phyloP scores from a whole-genome alignment of 2,329 filamentous ascomycete genomes.

The Eurotiales sp. region DNA sequence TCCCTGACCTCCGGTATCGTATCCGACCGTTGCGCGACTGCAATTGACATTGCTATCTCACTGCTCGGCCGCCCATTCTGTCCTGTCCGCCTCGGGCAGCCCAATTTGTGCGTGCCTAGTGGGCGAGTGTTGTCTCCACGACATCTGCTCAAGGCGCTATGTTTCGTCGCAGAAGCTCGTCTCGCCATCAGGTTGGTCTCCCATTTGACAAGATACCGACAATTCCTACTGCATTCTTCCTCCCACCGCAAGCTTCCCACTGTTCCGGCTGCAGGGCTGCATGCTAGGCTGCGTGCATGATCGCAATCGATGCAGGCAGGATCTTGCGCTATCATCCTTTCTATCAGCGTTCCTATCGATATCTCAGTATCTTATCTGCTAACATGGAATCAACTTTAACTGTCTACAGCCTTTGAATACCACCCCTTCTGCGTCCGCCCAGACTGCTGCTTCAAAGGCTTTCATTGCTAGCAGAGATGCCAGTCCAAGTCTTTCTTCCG shows the following conservation, averaged over 20 bases:
- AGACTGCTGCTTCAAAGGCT: slow-evolving; percentile 76
- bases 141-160: slow-evolving; percentile 12
- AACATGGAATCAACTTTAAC: slow-evolving; percentile 14
- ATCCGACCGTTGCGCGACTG: not conserved
- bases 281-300: no score
- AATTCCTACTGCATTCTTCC: not conserved
- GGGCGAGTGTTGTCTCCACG: slow-evolving; percentile 8
- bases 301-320: not conserved
- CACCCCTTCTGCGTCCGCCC: slow-evolving; percentile 66
- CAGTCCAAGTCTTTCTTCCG: slow-evolving; percentile 68
- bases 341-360: slow-evolving; percentile 8
- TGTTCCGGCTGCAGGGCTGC: not conserved
- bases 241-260: not conserved
- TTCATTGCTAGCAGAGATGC: slow-evolving; percentile 67
- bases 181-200: slow-evolving; percentile 17
- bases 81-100: not conserved
- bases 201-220: not conserved
- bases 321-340: not conserved
- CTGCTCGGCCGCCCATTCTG: not conserved
- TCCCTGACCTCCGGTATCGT: not conserved
- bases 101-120: slow-evolving; percentile 6
- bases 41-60: not conserved
- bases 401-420: slow-evolving; percentile 57
- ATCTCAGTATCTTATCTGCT: slow-evolving; percentile 3
- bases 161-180: slow-evolving; percentile 18